A percentile compares a stretch with the other conserved stretches of the same genome.
Evolutionary conservation across 2,329 filamentous ascomycete genomes (phyloP).

Genomic region (Fusarium domesticum): DNA sequence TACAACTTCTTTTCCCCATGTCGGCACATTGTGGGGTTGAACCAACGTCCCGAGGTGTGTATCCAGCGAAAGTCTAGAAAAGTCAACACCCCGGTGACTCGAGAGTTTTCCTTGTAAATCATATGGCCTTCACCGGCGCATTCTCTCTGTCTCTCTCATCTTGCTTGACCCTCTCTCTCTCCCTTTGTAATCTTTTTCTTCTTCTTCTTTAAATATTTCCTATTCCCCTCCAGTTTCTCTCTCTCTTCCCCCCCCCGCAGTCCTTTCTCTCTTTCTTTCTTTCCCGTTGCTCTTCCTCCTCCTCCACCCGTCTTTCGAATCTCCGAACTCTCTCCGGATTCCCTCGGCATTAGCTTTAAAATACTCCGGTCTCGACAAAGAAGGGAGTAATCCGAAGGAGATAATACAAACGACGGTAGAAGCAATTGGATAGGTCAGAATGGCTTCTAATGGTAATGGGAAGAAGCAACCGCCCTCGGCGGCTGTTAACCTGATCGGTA

Average conservation of each 20-base stretch:
- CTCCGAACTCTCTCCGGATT: slow-evolving; percentile 14
- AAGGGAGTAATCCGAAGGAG: background rate
- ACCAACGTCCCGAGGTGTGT: slow-evolving; percentile 19
- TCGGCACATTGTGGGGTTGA: slow-evolving; percentile 23
- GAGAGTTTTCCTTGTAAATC: no score
- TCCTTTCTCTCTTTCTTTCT: slow-evolving; percentile 1
- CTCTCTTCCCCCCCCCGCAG: slow-evolving; percentile 7
- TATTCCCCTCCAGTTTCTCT: background rate
- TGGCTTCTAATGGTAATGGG: slow-evolving; percentile 34
- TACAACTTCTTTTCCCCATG: slow-evolving; percentile 11
- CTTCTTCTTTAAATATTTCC: slow-evolving; percentile 14
- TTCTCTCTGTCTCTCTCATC: background rate
- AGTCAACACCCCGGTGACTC: no score
- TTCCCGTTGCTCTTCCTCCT: slow-evolving; percentile 5
- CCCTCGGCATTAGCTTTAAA: slow-evolving; percentile 20
- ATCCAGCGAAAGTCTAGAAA: slow-evolving; percentile 6
- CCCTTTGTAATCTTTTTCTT: slow-evolving; percentile 9
- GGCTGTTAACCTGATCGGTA: slow-evolving; percentile 89
- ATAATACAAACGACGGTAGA: background rate
- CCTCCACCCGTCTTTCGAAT: slow-evolving; percentile 7
- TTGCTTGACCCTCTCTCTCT: slow-evolving; percentile 4
- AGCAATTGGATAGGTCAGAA: slow-evolving; percentile 20
- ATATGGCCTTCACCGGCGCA: background rate
- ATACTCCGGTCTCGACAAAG: background rate
- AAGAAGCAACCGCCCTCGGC: slow-evolving; percentile 77